Base-by-base conservation (phyloP, 495 filamentous ascomycete genomes). In the Geopyxis carbonaria region DNA sequence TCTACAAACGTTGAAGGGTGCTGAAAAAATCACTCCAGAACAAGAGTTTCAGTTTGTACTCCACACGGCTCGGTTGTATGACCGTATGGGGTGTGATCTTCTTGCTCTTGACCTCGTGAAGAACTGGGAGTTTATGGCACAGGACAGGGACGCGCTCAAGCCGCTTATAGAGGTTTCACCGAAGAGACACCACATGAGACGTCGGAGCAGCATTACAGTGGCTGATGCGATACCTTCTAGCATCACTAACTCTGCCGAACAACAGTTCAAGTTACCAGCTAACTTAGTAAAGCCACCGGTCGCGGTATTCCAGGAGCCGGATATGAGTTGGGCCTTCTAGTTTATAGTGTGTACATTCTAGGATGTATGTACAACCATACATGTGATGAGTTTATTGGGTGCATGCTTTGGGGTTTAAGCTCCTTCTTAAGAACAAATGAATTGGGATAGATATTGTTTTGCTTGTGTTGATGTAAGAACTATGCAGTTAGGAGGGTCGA, bases 31-130 rank as follows among this genome's bases (percentile, higher is more conserved):
- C n/a, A 74, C 76, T 3, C 76, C 79, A 0, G 65, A 65, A 30
- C 75, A 71, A 1, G 89, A 95, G 59, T 93, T 80, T 77, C 74
- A 76, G 20, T 94, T 95, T 48, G 73, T 97, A 3, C 57, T 93
- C 19, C 81, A 91, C 48, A 93, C 79, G 34, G 87, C 87, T 7
- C 65, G 80, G 22, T 64, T 93, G 3, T 93, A 95, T 49, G 76
- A 82, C 55, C 73, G 91, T 0, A 95, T 95, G 91, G 89, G 89
- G 9, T 92, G 89, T 50, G 87, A 93, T 55, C 50, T 93, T n/a
- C 70, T 94, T 1, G 89, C 91, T 8, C 61, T 97, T 8, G 83
- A 92, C 47, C 57, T 87, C 45, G 80, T 85, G 5, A 70, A 77
- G 4, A 84, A 80, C 50, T 94, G 86, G 86, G 78, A 85, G 50